Percentiles rank a stretch among this genome's conserved stretches.
Evolutionary conservation across 495 filamentous ascomycete species (phyloP).

Genomic region (Aspergillus heteromorphus): DNA sequence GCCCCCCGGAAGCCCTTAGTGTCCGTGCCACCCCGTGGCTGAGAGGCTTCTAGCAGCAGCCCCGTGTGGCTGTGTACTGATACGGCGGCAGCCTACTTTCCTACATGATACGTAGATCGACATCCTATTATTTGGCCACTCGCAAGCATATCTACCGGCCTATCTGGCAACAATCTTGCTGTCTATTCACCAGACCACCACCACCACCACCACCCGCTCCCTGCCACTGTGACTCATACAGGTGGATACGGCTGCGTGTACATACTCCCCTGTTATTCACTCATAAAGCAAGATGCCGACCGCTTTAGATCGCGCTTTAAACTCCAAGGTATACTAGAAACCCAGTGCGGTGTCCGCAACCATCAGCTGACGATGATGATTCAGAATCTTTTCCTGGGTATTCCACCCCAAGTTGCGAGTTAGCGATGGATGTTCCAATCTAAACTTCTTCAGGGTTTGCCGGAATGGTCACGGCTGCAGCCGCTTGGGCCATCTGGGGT

Average conservation of each 20-base stretch:
- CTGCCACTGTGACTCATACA: background rate
- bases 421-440: conserved; percentile 7
- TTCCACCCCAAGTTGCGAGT: conserved; percentile 5
- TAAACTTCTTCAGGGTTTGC: conserved; percentile 50
- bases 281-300: conserved; percentile 51
- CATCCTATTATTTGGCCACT: background rate
- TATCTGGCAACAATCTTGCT: background rate
- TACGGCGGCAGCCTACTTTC: background rate
- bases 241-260: background rate
- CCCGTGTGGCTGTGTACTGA: background rate
- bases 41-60: background rate
- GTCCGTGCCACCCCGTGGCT: background rate
- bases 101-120: background rate
- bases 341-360: background rate
- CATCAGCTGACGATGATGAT: conserved; percentile 12
- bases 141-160: background rate
- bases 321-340: conserved; percentile 56
- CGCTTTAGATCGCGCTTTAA: conserved; percentile 69
- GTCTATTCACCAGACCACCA: background rate
- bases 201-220: background rate
- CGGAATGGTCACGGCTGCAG: conserved; percentile 76
- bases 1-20: conserved; percentile 5
- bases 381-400: conserved; percentile 58
- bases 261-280: background rate
- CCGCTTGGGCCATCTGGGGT: conserved; percentile 80